phyloP scores from a whole-genome alignment of 2,329 filamentous ascomycete species.

The Xylaria hypoxylon region DNA sequence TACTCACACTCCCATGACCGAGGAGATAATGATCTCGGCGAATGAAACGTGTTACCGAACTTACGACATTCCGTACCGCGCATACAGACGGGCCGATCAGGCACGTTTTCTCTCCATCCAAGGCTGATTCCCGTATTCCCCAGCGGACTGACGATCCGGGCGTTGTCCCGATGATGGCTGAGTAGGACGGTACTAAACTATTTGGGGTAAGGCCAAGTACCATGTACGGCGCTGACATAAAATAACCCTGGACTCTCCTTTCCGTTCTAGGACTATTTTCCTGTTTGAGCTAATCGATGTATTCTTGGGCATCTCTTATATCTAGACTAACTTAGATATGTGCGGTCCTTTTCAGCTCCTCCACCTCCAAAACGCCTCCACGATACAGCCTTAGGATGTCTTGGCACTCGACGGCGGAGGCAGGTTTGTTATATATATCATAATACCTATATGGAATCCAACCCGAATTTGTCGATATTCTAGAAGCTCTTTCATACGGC shows the following conservation, averaged over 20 bases:
- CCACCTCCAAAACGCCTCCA: background rate
- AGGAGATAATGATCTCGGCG: background rate
- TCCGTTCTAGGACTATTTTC: conserved; percentile 26
- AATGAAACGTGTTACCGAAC: conserved; percentile 2
- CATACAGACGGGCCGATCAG: conserved; percentile 16
- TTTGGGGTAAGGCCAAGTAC: conserved; percentile 18
- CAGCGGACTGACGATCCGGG: conserved; percentile 11
- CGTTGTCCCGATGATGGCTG: conserved; percentile 25
- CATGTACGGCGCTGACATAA: background rate
- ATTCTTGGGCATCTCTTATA: conserved; percentile 3
- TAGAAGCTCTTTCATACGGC: conserved; percentile 19
- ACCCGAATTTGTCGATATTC: background rate
- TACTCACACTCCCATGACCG: background rate
- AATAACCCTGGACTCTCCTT: background rate
- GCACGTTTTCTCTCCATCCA: conserved; percentile 2
- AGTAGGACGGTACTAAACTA: conserved; percentile 25
- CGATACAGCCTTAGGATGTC: background rate
- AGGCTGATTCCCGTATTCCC: conserved; percentile 13
- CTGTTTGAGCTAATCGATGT: conserved; percentile 20
- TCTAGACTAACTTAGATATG: background rate
- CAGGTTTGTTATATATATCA: conserved; percentile 13
- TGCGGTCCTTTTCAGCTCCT: conserved; percentile 15
- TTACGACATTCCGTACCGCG: background rate
- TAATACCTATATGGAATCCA: background rate
- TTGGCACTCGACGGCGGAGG: conserved; percentile 17